Conservation (phyloP, 768 basidiomycete genomes). For the Phaffia australis region DNA sequence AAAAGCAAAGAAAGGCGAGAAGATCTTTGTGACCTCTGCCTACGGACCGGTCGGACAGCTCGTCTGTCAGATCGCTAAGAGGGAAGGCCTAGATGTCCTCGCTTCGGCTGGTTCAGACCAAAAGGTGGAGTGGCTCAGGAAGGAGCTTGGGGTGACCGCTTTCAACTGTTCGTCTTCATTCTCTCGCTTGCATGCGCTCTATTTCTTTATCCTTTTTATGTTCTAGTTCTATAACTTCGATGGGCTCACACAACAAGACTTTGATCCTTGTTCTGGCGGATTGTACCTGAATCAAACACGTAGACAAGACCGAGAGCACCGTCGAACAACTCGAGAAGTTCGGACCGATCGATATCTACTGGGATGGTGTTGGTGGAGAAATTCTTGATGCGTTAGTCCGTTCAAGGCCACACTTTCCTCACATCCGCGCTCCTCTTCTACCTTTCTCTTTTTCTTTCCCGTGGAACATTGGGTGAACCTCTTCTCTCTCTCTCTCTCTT, state of each 20-base stretch:
- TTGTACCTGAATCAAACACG: no score
- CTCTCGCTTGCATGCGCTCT: background rate
- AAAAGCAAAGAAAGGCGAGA: conserved; percentile 45
- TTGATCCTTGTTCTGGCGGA: background rate
- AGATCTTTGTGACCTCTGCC: conserved; percentile 45
- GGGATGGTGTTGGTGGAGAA: conserved; percentile 36
- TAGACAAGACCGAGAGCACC: conserved; percentile 46
- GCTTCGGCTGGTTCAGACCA: conserved; percentile 63
- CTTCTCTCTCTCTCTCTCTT: no score
- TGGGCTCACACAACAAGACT: background rate
- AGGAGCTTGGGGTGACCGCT: conserved; percentile 27
- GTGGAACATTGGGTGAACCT: no score
- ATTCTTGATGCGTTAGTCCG: conserved; percentile 32
- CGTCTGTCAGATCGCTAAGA: conserved; percentile 44
- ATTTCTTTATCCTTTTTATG: background rate
- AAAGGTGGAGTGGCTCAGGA: conserved; percentile 44
- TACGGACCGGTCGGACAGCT: conserved; percentile 55
- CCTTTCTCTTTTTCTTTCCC: no score
- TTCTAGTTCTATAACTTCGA: background rate
- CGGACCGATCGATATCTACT: conserved; percentile 50
- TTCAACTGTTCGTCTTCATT: conserved; percentile 28
- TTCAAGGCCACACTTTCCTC: no score
- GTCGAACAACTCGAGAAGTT: conserved; percentile 48
- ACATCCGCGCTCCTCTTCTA: no score
- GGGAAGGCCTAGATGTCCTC: conserved; percentile 51